Base-by-base conservation (phyloP, 169 alveolate species). In the Toxoplasma gondii region DNA sequence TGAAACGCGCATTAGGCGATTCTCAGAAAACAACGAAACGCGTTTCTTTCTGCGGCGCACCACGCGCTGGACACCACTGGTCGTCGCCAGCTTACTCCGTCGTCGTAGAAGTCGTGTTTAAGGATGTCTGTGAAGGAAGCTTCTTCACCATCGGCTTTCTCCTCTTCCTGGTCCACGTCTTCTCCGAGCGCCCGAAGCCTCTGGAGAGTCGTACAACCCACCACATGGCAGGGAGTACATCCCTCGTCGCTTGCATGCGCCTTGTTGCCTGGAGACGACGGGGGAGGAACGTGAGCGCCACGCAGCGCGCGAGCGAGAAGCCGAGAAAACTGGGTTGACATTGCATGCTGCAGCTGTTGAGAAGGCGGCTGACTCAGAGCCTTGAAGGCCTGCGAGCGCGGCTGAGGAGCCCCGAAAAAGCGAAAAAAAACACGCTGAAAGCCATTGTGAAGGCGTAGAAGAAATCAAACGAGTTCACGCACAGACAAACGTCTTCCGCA, bases 281-380 rank as follows among this genome's bases (percentile, higher is more conserved):
- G 38, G 41, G 64, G 90, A 22, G 67, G 90, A 2, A 82, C 17
- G 38, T 82, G 90, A 82, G 69, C 64, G 31, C 36, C 1, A 7
- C 67, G 82, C n/a, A 95, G 58, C 29, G 88, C 69, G 34, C 95
- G 95, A 22, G 91, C 43, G 36, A 92, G 53, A 49, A 94, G 91
- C 39, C 81, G 78, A 44, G 80, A 91, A 31, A 94, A 91, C 83
- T 92, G 93, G 24, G 82, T 49, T 58, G 91, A 38, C 92, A 94
- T 70, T 9, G 94, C 95, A 16, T 84, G 90, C 39, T 78, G 81
- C 67, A 96, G 83, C 87, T 96, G 97, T 36, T n/a, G 80, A n/a
- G 95, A 88, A 34, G 94, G 91, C 31, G 96, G 93, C 69, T 96
- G 97, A n/a, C 87, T 70, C 19, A 96, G 82, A 0, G 84, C 96